Percentiles rank a stretch among this genome's conserved stretches.
phyloP scores from a whole-genome alignment of 768 basidiomycete genomes.

The Tylopilus subfusipes region DNA sequence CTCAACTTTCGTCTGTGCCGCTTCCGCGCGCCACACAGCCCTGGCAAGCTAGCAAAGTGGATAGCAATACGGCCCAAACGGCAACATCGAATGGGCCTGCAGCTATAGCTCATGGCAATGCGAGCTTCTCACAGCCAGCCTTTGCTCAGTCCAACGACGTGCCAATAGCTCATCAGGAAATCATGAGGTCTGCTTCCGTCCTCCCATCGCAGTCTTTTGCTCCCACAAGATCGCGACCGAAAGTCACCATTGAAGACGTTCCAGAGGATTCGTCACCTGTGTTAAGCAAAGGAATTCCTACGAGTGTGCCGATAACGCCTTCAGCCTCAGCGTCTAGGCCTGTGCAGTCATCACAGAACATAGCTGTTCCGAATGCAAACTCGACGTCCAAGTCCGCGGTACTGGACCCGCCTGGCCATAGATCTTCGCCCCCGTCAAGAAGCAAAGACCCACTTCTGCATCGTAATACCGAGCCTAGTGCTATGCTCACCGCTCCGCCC shows the following conservation, averaged over 20 bases:
- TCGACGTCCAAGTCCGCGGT: slow-evolving; percentile 2
- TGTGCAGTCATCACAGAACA: slow-evolving; percentile 7
- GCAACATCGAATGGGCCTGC: background rate
- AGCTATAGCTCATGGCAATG: slow-evolving; percentile 3
- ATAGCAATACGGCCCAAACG: background rate
- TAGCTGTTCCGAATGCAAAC: background rate
- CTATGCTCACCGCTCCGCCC: slow-evolving; percentile 6
- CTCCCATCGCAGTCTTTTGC: slow-evolving; percentile 10
- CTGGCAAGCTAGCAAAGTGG: slow-evolving; percentile 6
- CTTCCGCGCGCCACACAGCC: slow-evolving; percentile 2
- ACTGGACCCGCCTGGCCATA: slow-evolving; percentile 10
- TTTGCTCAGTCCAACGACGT: slow-evolving; percentile 6
- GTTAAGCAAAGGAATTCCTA: slow-evolving; percentile 8
- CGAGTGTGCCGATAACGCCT: slow-evolving; percentile 1
- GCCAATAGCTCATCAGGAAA: slow-evolving; percentile 11
- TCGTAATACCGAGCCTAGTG: slow-evolving; percentile 9
- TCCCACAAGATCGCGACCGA: slow-evolving; percentile 19
- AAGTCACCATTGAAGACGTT: slow-evolving; percentile 29
- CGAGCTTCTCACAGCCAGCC: background rate
- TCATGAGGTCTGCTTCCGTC: slow-evolving; percentile 2
- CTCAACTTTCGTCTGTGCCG: background rate
- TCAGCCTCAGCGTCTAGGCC: slow-evolving; percentile 8
- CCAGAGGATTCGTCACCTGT: slow-evolving; percentile 20
- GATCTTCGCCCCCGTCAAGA: slow-evolving; percentile 22
- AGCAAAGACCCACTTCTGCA: slow-evolving; percentile 16